Base-by-base conservation (phyloP, 129 eudicot genomes). In the Dittrichia graveolens region DNA sequence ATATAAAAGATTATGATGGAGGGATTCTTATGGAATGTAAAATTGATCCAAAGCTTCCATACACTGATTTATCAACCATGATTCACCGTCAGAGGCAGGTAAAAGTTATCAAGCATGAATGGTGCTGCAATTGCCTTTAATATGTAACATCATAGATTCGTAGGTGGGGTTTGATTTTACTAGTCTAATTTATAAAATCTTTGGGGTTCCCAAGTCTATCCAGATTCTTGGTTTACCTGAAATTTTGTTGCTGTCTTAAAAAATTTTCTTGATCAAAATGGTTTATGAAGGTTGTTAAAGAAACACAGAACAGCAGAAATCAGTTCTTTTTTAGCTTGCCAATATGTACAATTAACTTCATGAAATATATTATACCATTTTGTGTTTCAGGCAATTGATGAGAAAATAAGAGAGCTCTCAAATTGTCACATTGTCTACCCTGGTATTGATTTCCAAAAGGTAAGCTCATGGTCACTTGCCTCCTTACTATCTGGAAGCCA, bases 21-120 rank as follows among this genome's bases (percentile, higher is more conserved):
- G 97, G 97, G 73, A 88, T 90, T 78, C 97, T 94, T 73, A 90
- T 94, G 99, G 99, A 94, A 81, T 94, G 99, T 79, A 87, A 84
- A 82, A 94, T 94, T 66, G 97, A 94, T 79, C 99, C 99, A 48
- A 94, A 90, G 84, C 96, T 94, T 86, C 99, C 97, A 53, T 94
- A 94, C 69, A 94, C 96, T 63, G 99, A 94, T 84, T 66, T 94
- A 66, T 94, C 99, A 67, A 90, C 97, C 74, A 94, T 94, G 99
- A 86, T 94, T 69, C 96, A 85, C 67, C 89, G 93, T 63, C 99
- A 94, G 80, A 88, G 97, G 80, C 89, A 84, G 97, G 99, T 94
- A 78, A 72, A 63, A 59, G 8, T 39, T 43, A 47, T 52, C 14
- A 41, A 37, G 42, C 58, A 68, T 79, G 70, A 41, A 41, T 48